Percentiles rank a stretch among this genome's conserved stretches.
These are phyloP conservation scores for Wickerhamomyces hampshirensis DNA, from an alignment of 805 yeast genomes.

Conservation along the genomic window DNA sequence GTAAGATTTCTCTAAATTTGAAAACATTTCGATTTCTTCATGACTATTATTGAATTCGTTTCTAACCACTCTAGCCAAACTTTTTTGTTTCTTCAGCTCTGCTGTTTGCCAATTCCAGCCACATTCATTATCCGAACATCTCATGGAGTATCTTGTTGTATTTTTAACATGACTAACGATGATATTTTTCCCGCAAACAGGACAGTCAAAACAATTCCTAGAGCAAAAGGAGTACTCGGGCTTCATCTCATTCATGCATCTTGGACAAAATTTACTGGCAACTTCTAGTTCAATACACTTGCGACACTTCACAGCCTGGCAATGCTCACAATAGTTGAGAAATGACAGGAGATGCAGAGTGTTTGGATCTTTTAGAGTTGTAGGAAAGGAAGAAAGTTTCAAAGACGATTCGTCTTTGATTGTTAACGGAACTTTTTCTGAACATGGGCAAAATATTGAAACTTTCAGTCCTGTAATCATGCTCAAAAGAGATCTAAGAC, in stretches of 20 bases:
- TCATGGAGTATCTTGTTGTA: constrained; percentile 7
- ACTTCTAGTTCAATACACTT: constrained; percentile 24
- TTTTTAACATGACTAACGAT: background rate
- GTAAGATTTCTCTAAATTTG: constrained; percentile 18
- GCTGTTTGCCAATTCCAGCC: constrained; percentile 11
- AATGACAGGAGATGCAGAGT: constrained; percentile 15
- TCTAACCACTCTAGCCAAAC: constrained; percentile 14
- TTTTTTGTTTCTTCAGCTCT: constrained; percentile 14
- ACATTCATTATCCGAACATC: constrained; percentile 13
- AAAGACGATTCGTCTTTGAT: constrained; percentile 3
- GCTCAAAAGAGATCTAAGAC: background rate
- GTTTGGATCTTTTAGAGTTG: constrained; percentile 15
- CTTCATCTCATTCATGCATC: constrained; percentile 23
- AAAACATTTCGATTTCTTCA: constrained; percentile 8
- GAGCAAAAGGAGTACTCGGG: constrained; percentile 21
- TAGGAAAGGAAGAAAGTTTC: constrained; percentile 18
- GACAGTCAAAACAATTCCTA: constrained; percentile 25
- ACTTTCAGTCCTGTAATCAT: background rate
- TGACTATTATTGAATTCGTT: constrained; percentile 1
- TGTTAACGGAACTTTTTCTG: constrained; percentile 16
- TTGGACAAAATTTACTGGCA: constrained; percentile 22
- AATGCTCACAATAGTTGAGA: constrained; percentile 21
- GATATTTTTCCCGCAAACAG: constrained; percentile 16
- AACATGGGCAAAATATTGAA: constrained; percentile 25
- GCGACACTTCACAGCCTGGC: constrained; percentile 25